phyloP scores from a whole-genome alignment of 805 yeast species.

The Scheffersomyces coipomensis region DNA sequence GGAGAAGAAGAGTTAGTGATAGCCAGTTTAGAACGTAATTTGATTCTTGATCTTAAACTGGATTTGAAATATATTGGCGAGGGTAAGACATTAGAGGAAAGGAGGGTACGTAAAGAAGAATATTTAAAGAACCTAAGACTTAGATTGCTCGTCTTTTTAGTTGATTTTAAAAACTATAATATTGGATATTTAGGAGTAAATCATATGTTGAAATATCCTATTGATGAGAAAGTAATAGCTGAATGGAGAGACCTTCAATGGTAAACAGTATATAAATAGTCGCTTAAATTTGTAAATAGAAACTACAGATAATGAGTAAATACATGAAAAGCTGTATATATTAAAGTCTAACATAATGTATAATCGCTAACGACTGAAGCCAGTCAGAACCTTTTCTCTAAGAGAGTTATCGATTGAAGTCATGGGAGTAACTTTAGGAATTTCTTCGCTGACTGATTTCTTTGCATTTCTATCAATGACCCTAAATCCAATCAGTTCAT shows the following conservation, averaged over 20 bases:
- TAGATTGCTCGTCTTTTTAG: conserved; percentile 37
- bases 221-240: too few relatives aligned
- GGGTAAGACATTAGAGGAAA: conserved; percentile 10
- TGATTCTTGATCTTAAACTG: conserved; percentile 35
- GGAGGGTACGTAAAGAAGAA: neutral
- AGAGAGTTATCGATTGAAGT: neutral
- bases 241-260: too few relatives aligned
- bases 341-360: too few relatives aligned
- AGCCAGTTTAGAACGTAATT: conserved; percentile 56
- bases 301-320: too few relatives aligned
- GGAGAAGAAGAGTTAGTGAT: conserved; percentile 49
- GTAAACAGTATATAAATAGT: too few relatives aligned
- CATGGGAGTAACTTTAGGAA: neutral
- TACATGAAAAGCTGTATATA: too few relatives aligned
- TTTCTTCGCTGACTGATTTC: neutral
- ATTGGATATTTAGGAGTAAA: conserved; percentile 35
- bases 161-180: conserved; percentile 40
- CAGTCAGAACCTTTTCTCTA: too few relatives aligned
- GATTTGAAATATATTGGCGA: conserved; percentile 21
- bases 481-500: conserved; percentile 52
- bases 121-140: conserved; percentile 30
- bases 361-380: too few relatives aligned
- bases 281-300: too few relatives aligned
- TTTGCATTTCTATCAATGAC: conserved; percentile 51
- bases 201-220: conserved; percentile 11